Evolutionary conservation across 306 rosid genomes (phyloP), one percentile per base, ranked within the genome.

Genomic region (Cajanus cajan): DNA sequence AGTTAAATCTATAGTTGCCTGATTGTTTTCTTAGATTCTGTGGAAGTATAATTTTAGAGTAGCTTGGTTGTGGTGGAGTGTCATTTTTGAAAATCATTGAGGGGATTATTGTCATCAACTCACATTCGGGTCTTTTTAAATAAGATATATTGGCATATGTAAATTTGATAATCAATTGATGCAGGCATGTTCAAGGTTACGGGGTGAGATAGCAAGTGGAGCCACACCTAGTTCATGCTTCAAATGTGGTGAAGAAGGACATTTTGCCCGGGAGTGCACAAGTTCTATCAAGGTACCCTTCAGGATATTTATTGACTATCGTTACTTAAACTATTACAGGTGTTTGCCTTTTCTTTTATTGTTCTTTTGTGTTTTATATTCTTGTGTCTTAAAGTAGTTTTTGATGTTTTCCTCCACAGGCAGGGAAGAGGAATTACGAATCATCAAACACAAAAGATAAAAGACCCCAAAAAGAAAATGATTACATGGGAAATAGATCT

Each of bases 191-290:
- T 19, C 86, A 31, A 89, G 88, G 85, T 40, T 81, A 71, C 87
- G 34, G 3, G 82, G 86, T 68, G 98, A 90, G 74, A 68, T 84
- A 43, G 71, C 64, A 74, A 87, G 68, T 80, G 84, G 84, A 25
- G 85, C 78, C 41, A 68, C 89, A 0, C 82, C 86, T 77, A 89
- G 86, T 80, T 82, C 88, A 64, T 96, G 99, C 86, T 93, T 36
- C 72, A 91, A 62, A 81, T 96, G 99, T 68, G 91, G 93, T 37
- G 96, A 89, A 77, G 92, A 41, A 74, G 99, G 99, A 71, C 99
- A 96, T 90, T 86, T 93, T 81, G 98, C 99, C 24, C 89, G 98
- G 64, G 98, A 92, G 74, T 94, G 98, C 85, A 58, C 68, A 37
- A 87, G 70, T 85, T 74, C 80, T 45, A 8, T 77, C 1, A 86